Conservation (phyloP, 2,329 filamentous ascomycete species). For the Beauveria varroae region DNA sequence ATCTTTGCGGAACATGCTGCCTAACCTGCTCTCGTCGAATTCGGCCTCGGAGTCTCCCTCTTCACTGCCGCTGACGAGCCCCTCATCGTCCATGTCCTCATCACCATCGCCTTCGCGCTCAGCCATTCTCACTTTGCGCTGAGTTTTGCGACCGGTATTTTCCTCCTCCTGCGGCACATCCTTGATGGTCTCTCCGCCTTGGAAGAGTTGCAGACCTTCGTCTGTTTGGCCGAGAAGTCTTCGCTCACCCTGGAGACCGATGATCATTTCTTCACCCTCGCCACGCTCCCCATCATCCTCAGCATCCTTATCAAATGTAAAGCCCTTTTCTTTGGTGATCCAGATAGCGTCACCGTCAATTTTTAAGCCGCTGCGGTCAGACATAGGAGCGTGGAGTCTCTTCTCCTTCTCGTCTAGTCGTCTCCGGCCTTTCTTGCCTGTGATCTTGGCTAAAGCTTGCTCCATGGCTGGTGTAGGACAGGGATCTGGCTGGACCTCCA, state of each 20-base stretch:
- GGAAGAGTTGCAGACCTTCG: slow-evolving; percentile 78
- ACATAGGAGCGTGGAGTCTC: slow-evolving; percentile 94
- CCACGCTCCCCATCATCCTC: slow-evolving; percentile 65
- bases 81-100: slow-evolving; percentile 49
- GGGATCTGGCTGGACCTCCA: slow-evolving; percentile 86
- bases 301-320: slow-evolving; percentile 63
- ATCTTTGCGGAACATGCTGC: slow-evolving; percentile 51
- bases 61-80: slow-evolving; percentile 44
- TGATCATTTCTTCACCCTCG: slow-evolving; percentile 91
- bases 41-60: slow-evolving; percentile 48
- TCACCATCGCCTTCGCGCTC: slow-evolving; percentile 52
- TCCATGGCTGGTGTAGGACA: slow-evolving; percentile 92
- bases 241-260: slow-evolving; percentile 77
- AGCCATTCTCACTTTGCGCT: slow-evolving; percentile 50
- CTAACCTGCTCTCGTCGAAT: slow-evolving; percentile 52
- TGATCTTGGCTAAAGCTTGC: slow-evolving; percentile 74
- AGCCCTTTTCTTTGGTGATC: slow-evolving; percentile 63
- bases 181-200: slow-evolving; percentile 62
- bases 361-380: slow-evolving; percentile 88
- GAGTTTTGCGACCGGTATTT: slow-evolving; percentile 54
- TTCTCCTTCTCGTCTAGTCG: slow-evolving; percentile 95
- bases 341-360: slow-evolving; percentile 97
- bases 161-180: slow-evolving; percentile 40
- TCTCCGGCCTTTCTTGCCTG: slow-evolving; percentile 72
- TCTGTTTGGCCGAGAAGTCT: slow-evolving; percentile 75